phyloP scores from a whole-genome alignment of 345 rosid genomes.

The Sisymbrium irio region DNA sequence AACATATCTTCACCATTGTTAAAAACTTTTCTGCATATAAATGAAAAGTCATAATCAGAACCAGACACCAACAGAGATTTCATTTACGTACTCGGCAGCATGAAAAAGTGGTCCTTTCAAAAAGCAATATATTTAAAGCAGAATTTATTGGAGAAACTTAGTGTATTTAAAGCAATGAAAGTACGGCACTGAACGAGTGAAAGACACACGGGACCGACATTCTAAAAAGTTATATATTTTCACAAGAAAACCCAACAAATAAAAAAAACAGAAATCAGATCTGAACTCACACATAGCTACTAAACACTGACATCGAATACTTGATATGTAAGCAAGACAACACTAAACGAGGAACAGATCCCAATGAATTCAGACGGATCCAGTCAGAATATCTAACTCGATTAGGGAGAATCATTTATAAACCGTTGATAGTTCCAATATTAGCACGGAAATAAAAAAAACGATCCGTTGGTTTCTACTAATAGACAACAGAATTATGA shows the following conservation, averaged over 20 bases:
- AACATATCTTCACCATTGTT: slow-evolving; percentile 70
- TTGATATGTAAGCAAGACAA: background rate
- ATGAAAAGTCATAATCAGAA: background rate
- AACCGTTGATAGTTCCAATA: background rate
- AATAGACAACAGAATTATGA: too few relatives aligned
- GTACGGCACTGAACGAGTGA: background rate
- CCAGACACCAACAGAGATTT: background rate
- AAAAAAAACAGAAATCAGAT: background rate
- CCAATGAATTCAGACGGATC: background rate
- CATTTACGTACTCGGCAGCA: background rate
- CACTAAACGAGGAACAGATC: background rate
- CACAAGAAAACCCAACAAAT: too few relatives aligned
- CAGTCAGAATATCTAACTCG: background rate
- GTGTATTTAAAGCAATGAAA: background rate
- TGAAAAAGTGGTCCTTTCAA: background rate
- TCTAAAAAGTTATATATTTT: background rate
- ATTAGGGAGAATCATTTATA: background rate
- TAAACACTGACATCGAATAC: background rate
- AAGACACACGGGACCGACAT: background rate
- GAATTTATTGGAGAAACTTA: background rate
- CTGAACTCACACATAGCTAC: background rate
- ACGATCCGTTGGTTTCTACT: too few relatives aligned
- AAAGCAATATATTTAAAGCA: background rate
- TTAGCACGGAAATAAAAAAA: too few relatives aligned
- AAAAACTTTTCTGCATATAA: background rate